phyloP scores from a whole-genome alignment of 2,329 filamentous ascomycete species.

The Colletotrichum theobromicola region DNA sequence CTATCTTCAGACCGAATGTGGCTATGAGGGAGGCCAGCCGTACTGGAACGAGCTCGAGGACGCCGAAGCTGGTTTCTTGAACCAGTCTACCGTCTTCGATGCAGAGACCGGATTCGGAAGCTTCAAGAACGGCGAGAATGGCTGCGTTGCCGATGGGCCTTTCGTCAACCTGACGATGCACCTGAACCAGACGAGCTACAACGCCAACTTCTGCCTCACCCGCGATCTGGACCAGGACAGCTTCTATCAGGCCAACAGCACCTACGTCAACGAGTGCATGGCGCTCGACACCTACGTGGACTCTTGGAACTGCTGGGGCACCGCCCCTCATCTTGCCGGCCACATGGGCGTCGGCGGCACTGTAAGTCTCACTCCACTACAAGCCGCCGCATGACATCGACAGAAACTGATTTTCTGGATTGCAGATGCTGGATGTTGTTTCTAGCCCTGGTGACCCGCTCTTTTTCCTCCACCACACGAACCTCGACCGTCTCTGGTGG shows the following conservation, averaged over 20 bases:
- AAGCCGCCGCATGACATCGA: no score
- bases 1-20: conserved; percentile 29
- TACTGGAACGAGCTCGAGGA: conserved; percentile 11
- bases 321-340: conserved; percentile 2
- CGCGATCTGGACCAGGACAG: not conserved
- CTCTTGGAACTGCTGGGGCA: not conserved
- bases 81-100: not conserved
- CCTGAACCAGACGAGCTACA: not conserved
- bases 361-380: not conserved
- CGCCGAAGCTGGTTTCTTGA: not conserved
- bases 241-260: not conserved
- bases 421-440: conserved; percentile 6
- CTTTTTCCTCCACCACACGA: conserved; percentile 18
- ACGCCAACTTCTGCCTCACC: not conserved
- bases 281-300: not conserved
- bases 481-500: conserved; percentile 15
- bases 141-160: conserved; percentile 5
- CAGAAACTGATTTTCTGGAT: not conserved
- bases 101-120: conserved; percentile 5
- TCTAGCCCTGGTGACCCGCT: conserved; percentile 6
- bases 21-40: conserved; percentile 31
- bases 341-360: conserved; percentile 16
- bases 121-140: not conserved
- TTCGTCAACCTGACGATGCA: conserved; percentile 12
- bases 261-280: conserved; percentile 3